Evolutionary conservation across 2,329 filamentous ascomycete species (phyloP), one percentile per base, ranked within the genome.

Genomic region (Stachybotrys chartarum): DNA sequence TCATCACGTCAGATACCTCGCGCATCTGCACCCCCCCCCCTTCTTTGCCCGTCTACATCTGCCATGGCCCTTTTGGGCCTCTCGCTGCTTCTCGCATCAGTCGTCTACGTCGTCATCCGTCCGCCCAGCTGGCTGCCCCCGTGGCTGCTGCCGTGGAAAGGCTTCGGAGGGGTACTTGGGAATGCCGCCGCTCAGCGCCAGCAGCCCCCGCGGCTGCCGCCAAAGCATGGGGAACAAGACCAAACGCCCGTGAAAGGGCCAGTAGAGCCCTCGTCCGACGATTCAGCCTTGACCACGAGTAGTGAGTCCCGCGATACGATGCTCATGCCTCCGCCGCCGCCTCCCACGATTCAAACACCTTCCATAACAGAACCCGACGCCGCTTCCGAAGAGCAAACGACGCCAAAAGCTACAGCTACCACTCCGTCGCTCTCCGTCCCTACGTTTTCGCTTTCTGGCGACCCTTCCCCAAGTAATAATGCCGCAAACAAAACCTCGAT

Each of bases 71-170:
- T 84, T 63, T 63, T 86, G 58, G 83, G 81, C 59, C 69, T 86
- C 59, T 83, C 83, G n/a, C 73, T 87, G 59, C 74, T 87, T 63
- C 67, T 87, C 59, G 83, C 79, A 48, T 83, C 83, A 1, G 70
- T 86, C 55, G 75, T 85, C 50, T 81, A 79, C 63, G 68, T 86
- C 59, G 71, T 79, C 62, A 74, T 85, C 58, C 76, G 77, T 46
- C 78, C 78, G 55, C 79, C 78, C 52, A 70, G 75, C 50, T 78
- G 81, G 70, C 68, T 82, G 54, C 60, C 65, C 39, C 65, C 64
- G 54, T 55, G 65, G 30, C 56, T 69, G 7, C 42, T 64, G 32
- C 61, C 57, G 32, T 64, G 65, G 67, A 62, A 59, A 39, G 56
- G 56, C 32, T 50, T 46, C 7, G 39, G 57, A 48, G 54, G 45